Evolutionary conservation across 2,329 filamentous ascomycete species (phyloP).

Genomic region (Amphichorda felina): DNA sequence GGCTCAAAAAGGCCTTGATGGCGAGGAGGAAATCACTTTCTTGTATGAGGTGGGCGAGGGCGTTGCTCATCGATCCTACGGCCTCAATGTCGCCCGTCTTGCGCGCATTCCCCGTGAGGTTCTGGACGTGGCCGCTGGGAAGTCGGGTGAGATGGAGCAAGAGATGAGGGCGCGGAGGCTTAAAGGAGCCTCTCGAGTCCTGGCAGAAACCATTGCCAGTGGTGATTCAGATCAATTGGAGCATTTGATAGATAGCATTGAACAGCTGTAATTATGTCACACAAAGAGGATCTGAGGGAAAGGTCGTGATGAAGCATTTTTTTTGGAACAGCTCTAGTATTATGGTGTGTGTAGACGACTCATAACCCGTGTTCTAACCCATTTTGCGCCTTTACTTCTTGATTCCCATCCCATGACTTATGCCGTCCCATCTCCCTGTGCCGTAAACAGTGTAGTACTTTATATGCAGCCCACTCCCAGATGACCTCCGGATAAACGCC

Average conservation of each 20-base stretch:
- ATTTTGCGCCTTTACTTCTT: too few species aligned
- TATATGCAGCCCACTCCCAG: too few species aligned
- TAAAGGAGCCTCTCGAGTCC: conserved; percentile 28
- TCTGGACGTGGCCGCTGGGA: conserved; percentile 66
- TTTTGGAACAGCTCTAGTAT: too few species aligned
- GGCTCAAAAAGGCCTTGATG: conserved; percentile 23
- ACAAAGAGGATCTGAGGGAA: too few species aligned
- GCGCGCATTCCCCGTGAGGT: conserved; percentile 70
- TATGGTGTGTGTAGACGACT: too few species aligned
- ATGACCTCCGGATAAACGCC: too few species aligned
- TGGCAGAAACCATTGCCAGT: conserved; percentile 27
- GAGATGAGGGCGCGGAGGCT: conserved; percentile 54
- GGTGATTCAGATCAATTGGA: conserved; percentile 31
- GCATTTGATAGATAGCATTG: conserved; percentile 41
- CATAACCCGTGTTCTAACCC: too few species aligned
- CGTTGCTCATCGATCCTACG: conserved; percentile 87
- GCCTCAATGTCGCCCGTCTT: conserved; percentile 81
- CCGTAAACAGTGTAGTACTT: too few species aligned
- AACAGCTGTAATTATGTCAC: conserved; percentile 44
- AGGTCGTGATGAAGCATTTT: too few species aligned
- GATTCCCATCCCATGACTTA: too few species aligned
- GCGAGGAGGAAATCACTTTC: conserved; percentile 77
- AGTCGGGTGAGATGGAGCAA: conserved; percentile 71
- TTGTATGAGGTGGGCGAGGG: conserved; percentile 87
- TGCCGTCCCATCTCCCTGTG: too few species aligned